These are phyloP conservation scores for Ophiostoma angusticollis DNA, from an alignment of 2,329 filamentous ascomycete species.

Conservation along the genomic window DNA sequence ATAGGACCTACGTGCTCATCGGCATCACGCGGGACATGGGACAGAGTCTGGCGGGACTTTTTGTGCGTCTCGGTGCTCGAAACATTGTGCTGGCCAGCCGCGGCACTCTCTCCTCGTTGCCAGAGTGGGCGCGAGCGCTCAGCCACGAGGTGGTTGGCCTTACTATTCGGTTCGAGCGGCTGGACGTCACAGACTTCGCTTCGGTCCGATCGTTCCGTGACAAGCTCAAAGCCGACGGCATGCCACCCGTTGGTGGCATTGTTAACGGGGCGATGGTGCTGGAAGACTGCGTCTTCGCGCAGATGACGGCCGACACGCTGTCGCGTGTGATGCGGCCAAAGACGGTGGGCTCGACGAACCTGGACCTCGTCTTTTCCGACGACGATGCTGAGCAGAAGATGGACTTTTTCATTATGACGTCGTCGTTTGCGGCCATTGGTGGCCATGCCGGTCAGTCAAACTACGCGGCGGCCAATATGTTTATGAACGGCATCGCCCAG, in stretches of 20 bases:
- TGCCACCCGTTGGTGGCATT: slow-evolving; percentile 25
- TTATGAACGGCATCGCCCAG: slow-evolving; percentile 32
- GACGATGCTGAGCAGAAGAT: slow-evolving; percentile 16
- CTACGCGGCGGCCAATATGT: slow-evolving; percentile 34
- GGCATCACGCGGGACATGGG: slow-evolving; percentile 32
- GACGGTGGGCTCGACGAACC: slow-evolving; percentile 26
- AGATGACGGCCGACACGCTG: slow-evolving; percentile 27
- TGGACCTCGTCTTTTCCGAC: slow-evolving; percentile 23
- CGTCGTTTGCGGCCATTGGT: slow-evolving; percentile 31
- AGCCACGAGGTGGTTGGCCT: slow-evolving; percentile 13
- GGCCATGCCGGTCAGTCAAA: slow-evolving; percentile 32
- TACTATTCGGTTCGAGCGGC: slow-evolving; percentile 14
- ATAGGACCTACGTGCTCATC: slow-evolving; percentile 27
- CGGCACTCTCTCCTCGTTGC: slow-evolving; percentile 18
- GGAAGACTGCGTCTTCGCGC: slow-evolving; percentile 28
- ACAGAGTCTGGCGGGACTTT: slow-evolving; percentile 28
- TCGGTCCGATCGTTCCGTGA: slow-evolving; percentile 20
- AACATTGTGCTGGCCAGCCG: slow-evolving; percentile 29
- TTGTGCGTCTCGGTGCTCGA: slow-evolving; percentile 25
- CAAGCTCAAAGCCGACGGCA: slow-evolving; percentile 10
- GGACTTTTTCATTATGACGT: slow-evolving; percentile 35
- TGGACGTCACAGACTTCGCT: slow-evolving; percentile 20
- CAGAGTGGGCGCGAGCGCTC: slow-evolving; percentile 23
- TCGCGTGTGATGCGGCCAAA: slow-evolving; percentile 28
- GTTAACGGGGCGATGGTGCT: slow-evolving; percentile 34